Evolutionary conservation across 805 yeast species (phyloP).

Genomic region (Starmerella riodocensis): DNA sequence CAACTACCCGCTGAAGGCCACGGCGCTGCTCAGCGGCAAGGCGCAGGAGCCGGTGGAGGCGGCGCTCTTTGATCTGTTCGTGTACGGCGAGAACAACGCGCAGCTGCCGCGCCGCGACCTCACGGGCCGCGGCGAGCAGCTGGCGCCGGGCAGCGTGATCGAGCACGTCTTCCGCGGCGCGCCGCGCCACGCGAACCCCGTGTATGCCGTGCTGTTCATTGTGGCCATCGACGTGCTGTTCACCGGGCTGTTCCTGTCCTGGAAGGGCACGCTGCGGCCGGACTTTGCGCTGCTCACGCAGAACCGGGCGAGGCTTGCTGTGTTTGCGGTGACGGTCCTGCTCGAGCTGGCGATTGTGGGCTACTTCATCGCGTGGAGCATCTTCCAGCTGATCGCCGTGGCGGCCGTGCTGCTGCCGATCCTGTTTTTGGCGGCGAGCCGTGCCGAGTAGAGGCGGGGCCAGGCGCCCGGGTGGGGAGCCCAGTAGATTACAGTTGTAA

Average conservation of each 20-base stretch:
- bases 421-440: conserved; percentile 39
- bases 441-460: no score
- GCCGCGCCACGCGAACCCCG: conserved; percentile 39
- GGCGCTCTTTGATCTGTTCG: conserved; percentile 16
- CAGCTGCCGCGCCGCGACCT: conserved; percentile 6
- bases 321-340: conserved; percentile 36
- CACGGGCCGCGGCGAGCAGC: conserved; percentile 6
- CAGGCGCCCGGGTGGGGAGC: no score
- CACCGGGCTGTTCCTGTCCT: conserved; percentile 30
- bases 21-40: conserved; percentile 24
- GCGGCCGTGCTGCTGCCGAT: conserved; percentile 39
- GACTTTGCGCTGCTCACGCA: not conserved
- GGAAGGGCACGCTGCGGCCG: conserved; percentile 24
- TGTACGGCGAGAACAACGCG: conserved; percentile 15
- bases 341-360: conserved; percentile 42
- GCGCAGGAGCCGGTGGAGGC: conserved; percentile 15
- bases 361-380: conserved; percentile 47
- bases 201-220: conserved; percentile 41
- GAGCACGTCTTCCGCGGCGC: conserved; percentile 45
- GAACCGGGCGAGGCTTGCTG: conserved; percentile 28
- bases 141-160: conserved; percentile 47
- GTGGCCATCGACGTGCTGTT: conserved; percentile 34
- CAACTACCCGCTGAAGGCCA: conserved; percentile 19
- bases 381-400: conserved; percentile 45
- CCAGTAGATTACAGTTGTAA: no score